Conservation (phyloP, 1,139 yeast species). For the Zygoascus sp. region DNA sequence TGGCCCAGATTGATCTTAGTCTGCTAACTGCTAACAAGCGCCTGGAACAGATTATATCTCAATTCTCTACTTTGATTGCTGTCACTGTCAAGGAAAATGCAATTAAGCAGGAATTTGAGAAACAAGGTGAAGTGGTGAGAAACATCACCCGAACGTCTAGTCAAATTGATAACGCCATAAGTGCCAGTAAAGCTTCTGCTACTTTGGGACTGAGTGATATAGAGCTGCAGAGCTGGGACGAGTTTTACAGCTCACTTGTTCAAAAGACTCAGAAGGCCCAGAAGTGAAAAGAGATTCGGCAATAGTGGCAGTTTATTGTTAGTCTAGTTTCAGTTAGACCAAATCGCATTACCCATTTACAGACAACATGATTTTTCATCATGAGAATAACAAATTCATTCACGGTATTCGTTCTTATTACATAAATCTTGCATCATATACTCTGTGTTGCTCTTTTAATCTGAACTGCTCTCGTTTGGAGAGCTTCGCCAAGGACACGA, state of each 20-base stretch:
- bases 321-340: too few relatives aligned
- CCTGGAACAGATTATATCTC: slow-evolving; percentile 32
- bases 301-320: too few relatives aligned
- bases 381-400: background rate
- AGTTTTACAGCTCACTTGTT: slow-evolving; percentile 8
- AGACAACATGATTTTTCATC: too few relatives aligned
- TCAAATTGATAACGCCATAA: slow-evolving; percentile 22
- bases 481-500: slow-evolving; percentile 31
- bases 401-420: background rate
- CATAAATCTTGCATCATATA: background rate
- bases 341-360: too few relatives aligned
- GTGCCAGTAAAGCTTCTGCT: slow-evolving; percentile 15
- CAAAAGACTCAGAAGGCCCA: background rate
- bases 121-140: slow-evolving; percentile 37
- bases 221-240: slow-evolving; percentile 23
- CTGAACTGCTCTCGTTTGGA: slow-evolving; percentile 25
- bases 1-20: slow-evolving; percentile 30
- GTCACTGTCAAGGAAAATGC: slow-evolving; percentile 44
- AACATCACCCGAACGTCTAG: slow-evolving; percentile 26
- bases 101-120: slow-evolving; percentile 49
- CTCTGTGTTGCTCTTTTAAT: slow-evolving; percentile 12
- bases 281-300: too few relatives aligned
- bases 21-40: slow-evolving; percentile 13
- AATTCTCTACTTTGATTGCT: slow-evolving; percentile 34
- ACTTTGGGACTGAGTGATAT: slow-evolving; percentile 22